Evolutionary conservation across 2,329 filamentous ascomycete species (phyloP).

Genomic region (Fusarium humuli): DNA sequence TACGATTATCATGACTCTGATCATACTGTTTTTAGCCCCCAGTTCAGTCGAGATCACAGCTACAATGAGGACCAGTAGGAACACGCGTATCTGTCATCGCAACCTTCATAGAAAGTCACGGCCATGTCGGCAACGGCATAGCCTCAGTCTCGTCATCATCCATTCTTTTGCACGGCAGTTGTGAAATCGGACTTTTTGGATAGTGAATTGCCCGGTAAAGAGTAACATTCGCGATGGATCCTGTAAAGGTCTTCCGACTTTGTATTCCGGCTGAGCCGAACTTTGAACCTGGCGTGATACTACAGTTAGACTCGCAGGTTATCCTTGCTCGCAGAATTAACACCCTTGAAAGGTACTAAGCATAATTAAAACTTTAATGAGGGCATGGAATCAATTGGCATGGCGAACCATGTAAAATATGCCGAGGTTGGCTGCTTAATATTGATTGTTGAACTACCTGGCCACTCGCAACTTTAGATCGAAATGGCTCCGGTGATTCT

Average conservation of each 20-base stretch:
- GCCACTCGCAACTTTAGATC: background rate
- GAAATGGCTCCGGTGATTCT: conserved; percentile 24
- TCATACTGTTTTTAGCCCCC: background rate
- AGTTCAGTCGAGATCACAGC: background rate
- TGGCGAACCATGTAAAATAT: background rate
- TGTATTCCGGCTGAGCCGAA: conserved; percentile 24
- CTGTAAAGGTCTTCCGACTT: background rate
- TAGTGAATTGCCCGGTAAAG: background rate
- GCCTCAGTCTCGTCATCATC: conserved; percentile 13
- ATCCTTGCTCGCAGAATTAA: background rate
- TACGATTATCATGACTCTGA: background rate
- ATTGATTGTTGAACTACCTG: no score
- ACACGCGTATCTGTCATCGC: conserved; percentile 6
- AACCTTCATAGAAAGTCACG: background rate
- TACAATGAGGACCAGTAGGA: background rate
- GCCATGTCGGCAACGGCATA: conserved; percentile 3
- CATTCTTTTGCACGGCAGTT: background rate
- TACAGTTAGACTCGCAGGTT: background rate
- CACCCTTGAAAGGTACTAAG: background rate
- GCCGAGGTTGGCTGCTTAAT: background rate
- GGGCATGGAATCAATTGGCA: background rate
- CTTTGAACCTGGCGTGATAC: background rate
- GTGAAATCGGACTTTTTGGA: background rate
- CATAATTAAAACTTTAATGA: background rate
- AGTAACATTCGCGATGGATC: conserved; percentile 2